These are phyloP conservation scores for Ramaria rubella DNA, from an alignment of 768 basidiomycete genomes.

Conservation along the genomic window DNA sequence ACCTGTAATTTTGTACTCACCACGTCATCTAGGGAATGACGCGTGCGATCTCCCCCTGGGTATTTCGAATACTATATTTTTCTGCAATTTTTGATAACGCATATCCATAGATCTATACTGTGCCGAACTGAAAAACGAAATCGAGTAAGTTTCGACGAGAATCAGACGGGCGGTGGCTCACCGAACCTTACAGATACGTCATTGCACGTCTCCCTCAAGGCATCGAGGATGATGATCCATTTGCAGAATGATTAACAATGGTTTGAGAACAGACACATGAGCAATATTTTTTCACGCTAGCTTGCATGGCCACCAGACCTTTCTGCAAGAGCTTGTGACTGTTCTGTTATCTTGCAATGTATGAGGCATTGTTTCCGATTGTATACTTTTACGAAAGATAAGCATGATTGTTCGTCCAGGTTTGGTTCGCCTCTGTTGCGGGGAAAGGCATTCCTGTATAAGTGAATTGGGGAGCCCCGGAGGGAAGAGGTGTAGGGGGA, in stretches of 20 bases:
- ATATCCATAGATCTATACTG: conserved; percentile 64
- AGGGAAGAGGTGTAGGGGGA: no score
- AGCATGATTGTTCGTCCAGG: no score
- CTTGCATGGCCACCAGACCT: no score
- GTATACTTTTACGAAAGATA: no score
- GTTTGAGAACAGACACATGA: background rate
- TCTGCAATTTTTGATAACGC: background rate
- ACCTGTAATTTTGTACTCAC: background rate
- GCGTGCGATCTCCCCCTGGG: conserved; percentile 69
- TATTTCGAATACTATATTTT: conserved; percentile 21
- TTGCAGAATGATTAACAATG: background rate
- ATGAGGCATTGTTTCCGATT: no score
- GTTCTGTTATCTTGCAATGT: no score
- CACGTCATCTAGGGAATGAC: conserved; percentile 42
- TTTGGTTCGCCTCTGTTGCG: no score
- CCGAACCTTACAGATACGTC: background rate
- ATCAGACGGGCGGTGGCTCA: background rate
- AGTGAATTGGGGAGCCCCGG: no score
- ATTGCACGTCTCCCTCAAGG: conserved; percentile 5
- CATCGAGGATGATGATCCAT: background rate
- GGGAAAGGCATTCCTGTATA: no score
- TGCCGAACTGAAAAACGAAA: conserved; percentile 78
- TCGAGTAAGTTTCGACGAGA: conserved; percentile 48
- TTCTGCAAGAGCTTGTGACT: no score
- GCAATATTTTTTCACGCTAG: background rate